Evolutionary conservation across 257 asterid genomes (phyloP).

Genomic region (Mentha longifolia): DNA sequence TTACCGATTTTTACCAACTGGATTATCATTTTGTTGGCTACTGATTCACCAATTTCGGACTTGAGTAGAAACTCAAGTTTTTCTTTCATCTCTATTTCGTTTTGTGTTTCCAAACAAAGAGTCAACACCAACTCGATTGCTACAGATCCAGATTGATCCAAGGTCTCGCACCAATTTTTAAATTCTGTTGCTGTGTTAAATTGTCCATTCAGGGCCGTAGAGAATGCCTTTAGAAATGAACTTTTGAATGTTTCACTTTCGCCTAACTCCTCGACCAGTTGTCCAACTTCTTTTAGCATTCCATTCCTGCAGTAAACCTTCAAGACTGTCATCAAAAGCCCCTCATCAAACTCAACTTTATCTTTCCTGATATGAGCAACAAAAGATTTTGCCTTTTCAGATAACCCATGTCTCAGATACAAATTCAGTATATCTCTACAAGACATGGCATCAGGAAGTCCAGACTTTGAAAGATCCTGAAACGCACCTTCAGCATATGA

Average conservation of each 20-base stretch:
- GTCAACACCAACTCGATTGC: slow-evolving; percentile 67
- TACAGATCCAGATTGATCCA: slow-evolving; percentile 44
- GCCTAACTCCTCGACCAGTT: slow-evolving; percentile 57
- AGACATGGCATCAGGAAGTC: slow-evolving; percentile 64
- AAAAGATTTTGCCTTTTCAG: slow-evolving; percentile 69
- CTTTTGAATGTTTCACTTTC: slow-evolving; percentile 42
- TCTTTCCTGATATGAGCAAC: slow-evolving; percentile 63
- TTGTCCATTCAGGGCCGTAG: slow-evolving; percentile 49
- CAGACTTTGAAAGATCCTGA: slow-evolving; percentile 63
- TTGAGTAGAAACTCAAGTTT: slow-evolving; percentile 55
- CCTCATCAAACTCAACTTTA: slow-evolving; percentile 67
- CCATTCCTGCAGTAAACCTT: slow-evolving; percentile 77
- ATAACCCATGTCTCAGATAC: slow-evolving; percentile 61
- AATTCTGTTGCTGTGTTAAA: slow-evolving; percentile 34
- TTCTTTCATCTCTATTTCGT: slow-evolving; percentile 46
- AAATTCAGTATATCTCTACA: slow-evolving; percentile 69
- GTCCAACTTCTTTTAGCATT: slow-evolving; percentile 64
- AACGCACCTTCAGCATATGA: slow-evolving; percentile 74
- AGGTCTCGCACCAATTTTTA: slow-evolving; percentile 41
- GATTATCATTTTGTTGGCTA: slow-evolving; percentile 64
- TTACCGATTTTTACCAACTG: slow-evolving; percentile 72
- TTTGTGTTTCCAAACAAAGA: slow-evolving; percentile 58
- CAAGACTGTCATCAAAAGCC: slow-evolving; percentile 67
- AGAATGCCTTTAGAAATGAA: slow-evolving; percentile 48
- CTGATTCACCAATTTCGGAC: slow-evolving; percentile 58